Conservation (phyloP, 1,139 yeast species). For the Yamadazyma epiphylla region DNA sequence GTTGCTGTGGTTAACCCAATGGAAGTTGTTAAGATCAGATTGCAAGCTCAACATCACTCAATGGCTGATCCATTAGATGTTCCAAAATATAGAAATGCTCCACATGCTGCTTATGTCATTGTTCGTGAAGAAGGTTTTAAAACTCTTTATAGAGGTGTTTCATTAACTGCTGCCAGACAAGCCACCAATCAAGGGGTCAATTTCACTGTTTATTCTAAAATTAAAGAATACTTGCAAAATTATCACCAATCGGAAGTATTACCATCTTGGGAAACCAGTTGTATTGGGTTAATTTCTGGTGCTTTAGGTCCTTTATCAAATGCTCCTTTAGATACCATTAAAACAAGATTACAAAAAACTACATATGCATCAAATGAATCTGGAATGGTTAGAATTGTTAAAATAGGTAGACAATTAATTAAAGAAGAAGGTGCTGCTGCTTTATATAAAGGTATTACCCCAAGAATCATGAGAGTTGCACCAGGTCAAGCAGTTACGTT, state of each 20-base stretch:
- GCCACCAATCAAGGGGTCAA: conserved; percentile 99
- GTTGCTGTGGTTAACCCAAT: conserved; percentile 92
- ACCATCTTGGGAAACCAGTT: conserved; percentile 93
- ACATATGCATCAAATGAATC: conserved; percentile 68
- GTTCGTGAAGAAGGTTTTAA: conserved; percentile 87
- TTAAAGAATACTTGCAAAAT: conserved; percentile 67
- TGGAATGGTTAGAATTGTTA: conserved; percentile 69
- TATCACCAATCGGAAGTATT: conserved; percentile 62
- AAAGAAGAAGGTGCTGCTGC: conserved; percentile 88
- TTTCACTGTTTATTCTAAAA: conserved; percentile 89
- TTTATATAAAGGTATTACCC: conserved; percentile 94
- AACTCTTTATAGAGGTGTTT: conserved; percentile 90
- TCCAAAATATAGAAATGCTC: conserved; percentile 90
- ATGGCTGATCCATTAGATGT: conserved; percentile 75
- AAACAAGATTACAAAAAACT: conserved; percentile 94
- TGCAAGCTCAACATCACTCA: conserved; percentile 93
- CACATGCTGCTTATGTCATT: conserved; percentile 83
- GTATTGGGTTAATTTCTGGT: conserved; percentile 88
- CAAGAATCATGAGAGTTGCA: conserved; percentile 98
- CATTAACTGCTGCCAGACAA: conserved; percentile 95
- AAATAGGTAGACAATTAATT: conserved; percentile 78
- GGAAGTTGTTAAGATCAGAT: conserved; percentile 94
- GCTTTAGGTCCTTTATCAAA: conserved; percentile 97
- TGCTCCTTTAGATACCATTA: conserved; percentile 96
- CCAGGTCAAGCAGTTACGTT: conserved; percentile 99